Conservation (phyloP, 129 eudicot species). For the Flaveria trinervia region DNA sequence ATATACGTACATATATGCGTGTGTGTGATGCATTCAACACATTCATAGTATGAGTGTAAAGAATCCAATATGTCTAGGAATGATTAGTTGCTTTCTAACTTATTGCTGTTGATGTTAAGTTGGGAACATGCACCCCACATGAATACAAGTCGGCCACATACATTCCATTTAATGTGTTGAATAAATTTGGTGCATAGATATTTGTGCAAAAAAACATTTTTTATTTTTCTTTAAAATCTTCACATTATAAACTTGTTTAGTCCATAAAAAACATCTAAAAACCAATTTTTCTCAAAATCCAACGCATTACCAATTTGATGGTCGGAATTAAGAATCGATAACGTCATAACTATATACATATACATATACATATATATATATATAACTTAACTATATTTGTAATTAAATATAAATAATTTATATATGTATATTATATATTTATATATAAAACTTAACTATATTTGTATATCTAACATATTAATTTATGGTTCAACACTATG, state of each 20-base stretch:
- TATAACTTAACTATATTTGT: too few species aligned
- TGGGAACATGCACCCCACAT: slow-evolving; percentile 40
- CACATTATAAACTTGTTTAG: background rate
- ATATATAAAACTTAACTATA: too few species aligned
- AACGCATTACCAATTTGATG: too few species aligned
- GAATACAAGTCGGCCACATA: slow-evolving; percentile 24
- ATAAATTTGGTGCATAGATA: slow-evolving; percentile 22
- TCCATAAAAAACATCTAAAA: too few species aligned
- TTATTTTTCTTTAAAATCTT: background rate
- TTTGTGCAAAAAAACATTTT: slow-evolving; percentile 12
- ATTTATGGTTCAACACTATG: too few species aligned
- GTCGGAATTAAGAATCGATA: too few species aligned
- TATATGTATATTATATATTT: too few species aligned
- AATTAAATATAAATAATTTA: too few species aligned
- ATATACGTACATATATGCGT: background rate
- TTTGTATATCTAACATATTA: too few species aligned
- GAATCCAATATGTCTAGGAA: slow-evolving; percentile 40
- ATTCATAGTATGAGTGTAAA: slow-evolving; percentile 25
- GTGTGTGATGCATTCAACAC: slow-evolving; percentile 23
- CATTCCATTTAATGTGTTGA: slow-evolving; percentile 29
- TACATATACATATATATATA: too few species aligned
- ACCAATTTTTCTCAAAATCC: too few species aligned
- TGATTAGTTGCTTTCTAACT: slow-evolving; percentile 46
- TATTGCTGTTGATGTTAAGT: slow-evolving; percentile 32
- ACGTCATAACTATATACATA: too few species aligned